Conservation (phyloP, 805 yeast genomes). For the Kodamaea leandrae region DNA sequence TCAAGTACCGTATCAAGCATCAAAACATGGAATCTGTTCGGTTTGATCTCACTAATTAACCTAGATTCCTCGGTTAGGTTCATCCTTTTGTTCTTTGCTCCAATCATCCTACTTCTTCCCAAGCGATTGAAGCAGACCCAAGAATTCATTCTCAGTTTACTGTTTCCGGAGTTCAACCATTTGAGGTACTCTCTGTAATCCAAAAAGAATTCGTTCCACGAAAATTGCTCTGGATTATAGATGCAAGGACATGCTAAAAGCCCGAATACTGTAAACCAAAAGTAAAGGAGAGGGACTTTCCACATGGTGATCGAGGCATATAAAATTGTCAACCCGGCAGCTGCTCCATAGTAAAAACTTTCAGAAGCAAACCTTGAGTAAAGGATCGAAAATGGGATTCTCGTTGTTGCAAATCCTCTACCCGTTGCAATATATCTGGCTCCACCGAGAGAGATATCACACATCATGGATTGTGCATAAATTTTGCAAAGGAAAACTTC, state of each 20-base stretch:
- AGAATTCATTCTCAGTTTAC: constrained; percentile 32
- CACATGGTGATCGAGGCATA: constrained; percentile 63
- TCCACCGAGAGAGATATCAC: constrained; percentile 73
- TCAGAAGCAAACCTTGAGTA: constrained; percentile 67
- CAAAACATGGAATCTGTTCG: constrained; percentile 45
- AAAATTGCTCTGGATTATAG: constrained; percentile 76
- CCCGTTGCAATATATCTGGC: constrained; percentile 83
- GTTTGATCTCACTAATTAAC: constrained; percentile 46
- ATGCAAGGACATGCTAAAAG: constrained; percentile 69
- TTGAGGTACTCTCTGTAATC: constrained; percentile 58
- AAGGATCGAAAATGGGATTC: constrained; percentile 62
- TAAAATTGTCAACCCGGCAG: constrained; percentile 49
- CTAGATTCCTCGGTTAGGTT: constrained; percentile 38
- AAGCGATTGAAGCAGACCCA: constrained; percentile 51
- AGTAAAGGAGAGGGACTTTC: constrained; percentile 58
- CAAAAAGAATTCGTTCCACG: constrained; percentile 64
- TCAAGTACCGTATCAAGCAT: constrained; percentile 42
- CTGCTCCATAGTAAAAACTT: constrained; percentile 62
- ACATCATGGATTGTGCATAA: constrained; percentile 66
- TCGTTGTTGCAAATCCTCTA: constrained; percentile 74
- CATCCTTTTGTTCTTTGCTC: constrained; percentile 43
- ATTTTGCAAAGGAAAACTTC: constrained; percentile 78
- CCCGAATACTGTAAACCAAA: constrained; percentile 69
- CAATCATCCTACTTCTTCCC: constrained; percentile 53
- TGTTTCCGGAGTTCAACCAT: constrained; percentile 55